Evolutionary conservation across 140 eudicot species (phyloP), one percentile per base, ranked within the genome.

Genomic region (Cichorium intybus): DNA sequence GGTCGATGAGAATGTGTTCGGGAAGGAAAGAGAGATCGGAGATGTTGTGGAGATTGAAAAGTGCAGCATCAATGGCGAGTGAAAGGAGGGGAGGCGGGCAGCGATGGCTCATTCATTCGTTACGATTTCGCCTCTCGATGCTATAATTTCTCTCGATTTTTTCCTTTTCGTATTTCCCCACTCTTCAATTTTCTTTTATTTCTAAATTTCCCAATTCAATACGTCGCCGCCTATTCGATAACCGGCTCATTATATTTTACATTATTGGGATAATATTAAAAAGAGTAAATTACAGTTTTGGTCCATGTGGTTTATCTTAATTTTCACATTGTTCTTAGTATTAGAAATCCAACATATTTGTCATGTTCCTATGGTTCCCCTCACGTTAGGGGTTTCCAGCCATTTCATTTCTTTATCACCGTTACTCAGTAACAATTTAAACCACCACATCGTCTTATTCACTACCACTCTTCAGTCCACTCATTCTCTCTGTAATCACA

Each of bases 1-100:
- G 87, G 35, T 90, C 95, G 79, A 81, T 55, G 69, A 90, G 97
- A 14, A 90, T 84, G 77, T 90, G 97, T 12, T 84, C 37, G 15
- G 97, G 93, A 27, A 90, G 79, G 45, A 78, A 82, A 24, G 97
- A 84, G 56, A 86, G 87, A 84, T 90, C 90, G 17, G 86, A 79
- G 76, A 84, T 62, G 72, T 63, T 49, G 69, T 85, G 76, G 66
- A 86, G 73, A 49, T 90, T 81, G 14, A 60, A 23, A 53, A 90
- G 61, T 5, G 97, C 48, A 14, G 95, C 70, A 65, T 87, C 88
- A 71, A 84, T 78, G 46, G 97, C 67, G 50, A 86, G 93, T 46
- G 95, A 86, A 50, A 86, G 77, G 17, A 86, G 85, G 45, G 87
- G 71, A 34, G 95, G 89, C 21, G 97, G 94, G 63, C 50, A 60